phyloP scores from a whole-genome alignment of 345 rosid species.

The Eutrema heterophyllum region DNA sequence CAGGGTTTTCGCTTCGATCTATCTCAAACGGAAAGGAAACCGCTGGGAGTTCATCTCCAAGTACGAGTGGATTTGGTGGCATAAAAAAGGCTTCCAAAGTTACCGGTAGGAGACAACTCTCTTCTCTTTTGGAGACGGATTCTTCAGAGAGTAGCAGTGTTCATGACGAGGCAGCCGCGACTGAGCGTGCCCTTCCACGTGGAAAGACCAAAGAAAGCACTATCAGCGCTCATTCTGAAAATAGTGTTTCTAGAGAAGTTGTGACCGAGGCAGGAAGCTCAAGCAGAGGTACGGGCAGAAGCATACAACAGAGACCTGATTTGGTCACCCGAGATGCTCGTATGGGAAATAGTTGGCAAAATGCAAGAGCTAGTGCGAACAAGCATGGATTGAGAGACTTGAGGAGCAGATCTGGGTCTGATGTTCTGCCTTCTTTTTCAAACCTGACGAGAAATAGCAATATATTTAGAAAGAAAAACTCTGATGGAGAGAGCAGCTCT shows the following conservation, averaged over 20 bases:
- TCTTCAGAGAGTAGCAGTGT: conserved; percentile 66
- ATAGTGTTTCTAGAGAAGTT: conserved; percentile 15
- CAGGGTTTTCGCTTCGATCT: conserved; percentile 15
- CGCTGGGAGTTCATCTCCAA: conserved; percentile 59
- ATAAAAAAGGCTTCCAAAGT: conserved; percentile 26
- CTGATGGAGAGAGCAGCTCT: conserved; percentile 69
- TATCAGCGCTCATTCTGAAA: background rate
- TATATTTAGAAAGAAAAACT: conserved; percentile 43
- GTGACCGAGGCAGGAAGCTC: conserved; percentile 30
- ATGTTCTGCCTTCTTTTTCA: conserved; percentile 44
- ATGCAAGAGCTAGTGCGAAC: conserved; percentile 27
- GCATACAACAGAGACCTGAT: conserved; percentile 37
- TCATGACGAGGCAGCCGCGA: conserved; percentile 40
- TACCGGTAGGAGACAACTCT: conserved; percentile 29
- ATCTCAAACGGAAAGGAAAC: conserved; percentile 47
- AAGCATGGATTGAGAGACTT: conserved; percentile 44
- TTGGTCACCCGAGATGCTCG: conserved; percentile 25
- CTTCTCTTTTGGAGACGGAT: conserved; percentile 59
- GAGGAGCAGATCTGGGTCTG: conserved; percentile 49
- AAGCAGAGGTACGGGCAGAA: conserved; percentile 38
- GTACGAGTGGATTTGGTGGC: conserved; percentile 16
- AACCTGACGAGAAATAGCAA: conserved; percentile 38
- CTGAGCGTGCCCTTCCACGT: conserved; percentile 26
- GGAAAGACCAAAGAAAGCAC: conserved; percentile 42
- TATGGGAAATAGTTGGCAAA: conserved; percentile 34